These are phyloP conservation scores for Thelonectria discophora DNA, from an alignment of 2,329 filamentous ascomycete species.

Conservation along the genomic window DNA sequence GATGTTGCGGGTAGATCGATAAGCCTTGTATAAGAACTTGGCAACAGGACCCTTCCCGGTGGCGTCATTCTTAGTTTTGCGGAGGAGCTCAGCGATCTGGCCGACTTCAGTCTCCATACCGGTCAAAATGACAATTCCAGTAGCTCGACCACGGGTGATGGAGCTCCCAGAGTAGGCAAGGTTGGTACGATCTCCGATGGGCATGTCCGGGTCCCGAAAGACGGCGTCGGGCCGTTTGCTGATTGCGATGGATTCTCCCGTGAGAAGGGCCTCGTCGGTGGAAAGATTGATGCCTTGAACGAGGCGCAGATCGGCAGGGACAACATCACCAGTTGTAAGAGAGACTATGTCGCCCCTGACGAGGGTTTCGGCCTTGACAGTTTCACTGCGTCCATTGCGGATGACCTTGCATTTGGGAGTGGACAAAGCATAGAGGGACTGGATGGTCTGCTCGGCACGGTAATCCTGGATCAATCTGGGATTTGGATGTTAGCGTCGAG, in stretches of 20 bases:
- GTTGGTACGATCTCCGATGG: constrained; percentile 75
- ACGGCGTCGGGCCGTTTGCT: constrained; percentile 69
- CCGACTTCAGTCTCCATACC: constrained; percentile 80
- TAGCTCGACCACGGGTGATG: constrained; percentile 75
- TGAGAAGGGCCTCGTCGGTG: constrained; percentile 78
- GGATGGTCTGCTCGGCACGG: constrained; percentile 69
- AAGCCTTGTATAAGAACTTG: constrained; percentile 54
- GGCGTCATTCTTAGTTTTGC: constrained; percentile 60
- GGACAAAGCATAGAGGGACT: constrained; percentile 66
- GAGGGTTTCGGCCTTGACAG: constrained; percentile 64
- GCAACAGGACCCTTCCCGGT: constrained; percentile 53
- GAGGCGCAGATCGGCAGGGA: constrained; percentile 74
- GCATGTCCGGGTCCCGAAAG: constrained; percentile 62
- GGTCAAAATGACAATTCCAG: constrained; percentile 74
- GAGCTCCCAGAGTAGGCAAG: constrained; percentile 76
- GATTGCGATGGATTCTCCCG: constrained; percentile 76
- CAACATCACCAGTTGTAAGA: constrained; percentile 71
- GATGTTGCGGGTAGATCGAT: constrained; percentile 59
- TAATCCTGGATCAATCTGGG: constrained; percentile 67
- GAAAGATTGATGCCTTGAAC: constrained; percentile 76
- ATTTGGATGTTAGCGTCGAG: constrained; percentile 40
- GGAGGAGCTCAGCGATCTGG: constrained; percentile 76
- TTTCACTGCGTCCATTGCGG: constrained; percentile 60
- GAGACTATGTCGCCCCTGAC: constrained; percentile 73
- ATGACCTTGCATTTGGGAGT: constrained; percentile 68